A percentile compares a stretch with the other conserved stretches of the same genome.
These are phyloP conservation scores for Spergularia bocconei DNA, from an alignment of 148 eudicot species.

Conservation along the genomic window DNA sequence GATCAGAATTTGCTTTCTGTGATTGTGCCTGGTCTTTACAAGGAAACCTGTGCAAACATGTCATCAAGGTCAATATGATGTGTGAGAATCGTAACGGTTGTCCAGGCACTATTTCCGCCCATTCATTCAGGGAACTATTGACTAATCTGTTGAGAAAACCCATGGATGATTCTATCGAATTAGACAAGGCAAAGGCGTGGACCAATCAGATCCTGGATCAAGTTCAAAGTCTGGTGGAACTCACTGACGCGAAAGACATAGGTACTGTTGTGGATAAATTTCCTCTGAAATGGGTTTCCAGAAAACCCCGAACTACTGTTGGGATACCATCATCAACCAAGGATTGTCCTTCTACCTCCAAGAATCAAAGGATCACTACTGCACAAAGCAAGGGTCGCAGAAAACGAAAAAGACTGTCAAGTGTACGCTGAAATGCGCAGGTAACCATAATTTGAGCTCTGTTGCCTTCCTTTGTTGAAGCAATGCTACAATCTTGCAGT, in stretches of 20 bases:
- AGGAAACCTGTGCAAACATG: conserved; percentile 91
- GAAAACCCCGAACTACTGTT: conserved; percentile 42
- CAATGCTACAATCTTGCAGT: too few species aligned
- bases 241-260: conserved; percentile 47
- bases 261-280: conserved; percentile 49
- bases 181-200: conserved; percentile 82
- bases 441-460: not conserved
- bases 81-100: conserved; percentile 37
- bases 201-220: conserved; percentile 66
- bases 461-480: not conserved
- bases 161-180: conserved; percentile 63
- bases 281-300: conserved; percentile 67
- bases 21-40: conserved; percentile 88
- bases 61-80: conserved; percentile 81
- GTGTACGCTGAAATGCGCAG: conserved; percentile 5
- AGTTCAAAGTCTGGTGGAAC: conserved; percentile 60
- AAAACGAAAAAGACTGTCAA: conserved; percentile 14
- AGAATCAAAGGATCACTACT: not conserved
- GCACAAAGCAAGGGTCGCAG: conserved; percentile 1
- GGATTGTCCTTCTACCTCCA: conserved; percentile 6
- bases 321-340: conserved; percentile 1
- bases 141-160: conserved; percentile 50
- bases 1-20: conserved; percentile 86
- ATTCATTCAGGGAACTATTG: conserved; percentile 57
- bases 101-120: conserved; percentile 52